A percentile compares a stretch with the other conserved stretches of the same genome.
phyloP scores from a whole-genome alignment of 78 protist genomes.

The Emiliania huxleyi region DNA sequence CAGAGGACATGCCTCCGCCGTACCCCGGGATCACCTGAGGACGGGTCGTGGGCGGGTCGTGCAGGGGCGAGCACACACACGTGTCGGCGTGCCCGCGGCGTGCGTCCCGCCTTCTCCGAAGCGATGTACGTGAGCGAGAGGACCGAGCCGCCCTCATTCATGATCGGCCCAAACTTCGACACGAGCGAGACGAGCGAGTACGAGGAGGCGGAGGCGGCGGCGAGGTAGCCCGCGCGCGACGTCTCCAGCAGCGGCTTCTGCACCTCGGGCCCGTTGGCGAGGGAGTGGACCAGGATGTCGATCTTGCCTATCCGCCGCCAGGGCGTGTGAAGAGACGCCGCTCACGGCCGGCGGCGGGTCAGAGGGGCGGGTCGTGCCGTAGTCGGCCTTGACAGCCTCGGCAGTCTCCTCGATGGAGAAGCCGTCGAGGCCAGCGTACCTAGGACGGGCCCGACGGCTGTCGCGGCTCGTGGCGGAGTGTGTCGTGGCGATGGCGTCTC shows the following conservation, averaged over 20 bases:
- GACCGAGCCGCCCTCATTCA: conserved; percentile 38
- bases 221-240: conserved; percentile 34
- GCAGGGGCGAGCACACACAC: not conserved
- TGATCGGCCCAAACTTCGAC: conserved; percentile 41
- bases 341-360: too few species aligned
- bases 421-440: conserved; percentile 35
- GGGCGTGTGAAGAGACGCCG: too few species aligned
- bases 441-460: too few species aligned
- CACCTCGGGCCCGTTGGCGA: conserved; percentile 62
- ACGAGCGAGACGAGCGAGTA: conserved; percentile 55
- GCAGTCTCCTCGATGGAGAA: not conserved
- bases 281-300: conserved; percentile 58
- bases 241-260: conserved; percentile 50
- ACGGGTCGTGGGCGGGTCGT: too few species aligned
- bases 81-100: not conserved
- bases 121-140: conserved; percentile 53
- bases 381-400: conserved; percentile 7
- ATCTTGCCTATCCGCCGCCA: too few species aligned
- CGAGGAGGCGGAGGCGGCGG: conserved; percentile 48
- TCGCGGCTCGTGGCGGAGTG: too few species aligned
- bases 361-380: too few species aligned
- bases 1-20: conserved; percentile 39
- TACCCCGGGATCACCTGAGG: conserved; percentile 48
- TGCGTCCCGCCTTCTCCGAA: conserved; percentile 34
- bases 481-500: too few species aligned